These are phyloP conservation scores for Rhodomyrtus tomentosa DNA, from an alignment of 345 rosid species.

Conservation along the genomic window DNA sequence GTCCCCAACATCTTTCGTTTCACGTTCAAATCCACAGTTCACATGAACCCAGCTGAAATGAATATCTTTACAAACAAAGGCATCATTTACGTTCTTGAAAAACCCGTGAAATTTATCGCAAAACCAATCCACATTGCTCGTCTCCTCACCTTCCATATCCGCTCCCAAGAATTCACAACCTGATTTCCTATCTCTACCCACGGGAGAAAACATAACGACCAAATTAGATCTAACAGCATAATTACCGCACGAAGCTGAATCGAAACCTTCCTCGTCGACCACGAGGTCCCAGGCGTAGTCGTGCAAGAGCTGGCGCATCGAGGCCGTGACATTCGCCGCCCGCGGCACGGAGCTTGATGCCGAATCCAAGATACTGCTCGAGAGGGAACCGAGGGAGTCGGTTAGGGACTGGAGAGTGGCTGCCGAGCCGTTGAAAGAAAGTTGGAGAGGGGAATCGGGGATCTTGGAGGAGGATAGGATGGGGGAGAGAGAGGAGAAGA, in stretches of 20 bases:
- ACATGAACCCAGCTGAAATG: conserved; percentile 78
- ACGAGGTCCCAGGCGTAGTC: conserved; percentile 75
- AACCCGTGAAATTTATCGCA: conserved; percentile 20
- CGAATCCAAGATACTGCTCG: not conserved
- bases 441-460: conserved; percentile 36
- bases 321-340: conserved; percentile 39
- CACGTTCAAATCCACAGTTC: conserved; percentile 18
- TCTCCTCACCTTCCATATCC: conserved; percentile 17
- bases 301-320: conserved; percentile 63
- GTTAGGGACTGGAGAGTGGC: conserved; percentile 45
- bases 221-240: conserved; percentile 45
- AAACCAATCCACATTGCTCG: conserved; percentile 22
- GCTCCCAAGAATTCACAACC: conserved; percentile 39
- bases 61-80: conserved; percentile 52
- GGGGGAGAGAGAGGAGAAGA: conserved; percentile 84
- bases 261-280: conserved; percentile 23
- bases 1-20: not conserved
- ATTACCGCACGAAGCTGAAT: conserved; percentile 16
- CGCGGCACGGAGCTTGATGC: conserved; percentile 4
- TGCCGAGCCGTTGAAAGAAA: conserved; percentile 52
- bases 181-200: conserved; percentile 18
- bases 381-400: conserved; percentile 10
- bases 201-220: conserved; percentile 66
- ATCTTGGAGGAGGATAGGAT: conserved; percentile 85
- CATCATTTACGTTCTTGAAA: conserved; percentile 46